These are phyloP conservation scores for Phanerodontia chrysosporium DNA, from an alignment of 768 basidiomycete species.

Conservation along the genomic window DNA sequence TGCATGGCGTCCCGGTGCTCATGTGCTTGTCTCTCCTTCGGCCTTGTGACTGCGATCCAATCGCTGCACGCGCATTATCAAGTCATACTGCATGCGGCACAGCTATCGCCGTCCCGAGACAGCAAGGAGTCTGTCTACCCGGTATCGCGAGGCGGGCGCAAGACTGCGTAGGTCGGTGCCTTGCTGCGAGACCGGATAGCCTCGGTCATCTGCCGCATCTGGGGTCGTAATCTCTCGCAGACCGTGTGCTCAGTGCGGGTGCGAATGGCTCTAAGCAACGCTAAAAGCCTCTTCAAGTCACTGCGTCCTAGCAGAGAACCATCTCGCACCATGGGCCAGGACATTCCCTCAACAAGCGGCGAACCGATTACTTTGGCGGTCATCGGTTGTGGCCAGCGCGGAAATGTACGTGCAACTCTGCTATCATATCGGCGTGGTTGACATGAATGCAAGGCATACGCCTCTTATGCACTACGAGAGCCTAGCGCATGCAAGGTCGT, in stretches of 20 bases:
- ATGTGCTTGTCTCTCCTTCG: neutral
- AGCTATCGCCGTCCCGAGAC: neutral
- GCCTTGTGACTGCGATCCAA: neutral
- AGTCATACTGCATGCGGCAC: neutral
- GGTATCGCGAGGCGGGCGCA: neutral
- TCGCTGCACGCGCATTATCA: neutral
- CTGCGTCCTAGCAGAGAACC: slow-evolving; percentile 1
- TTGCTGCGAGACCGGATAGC: neutral
- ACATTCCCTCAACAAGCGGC: slow-evolving; percentile 4
- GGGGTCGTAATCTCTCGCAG: neutral
- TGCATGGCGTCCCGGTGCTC: neutral
- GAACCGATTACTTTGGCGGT: slow-evolving; percentile 67
- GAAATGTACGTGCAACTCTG: slow-evolving; percentile 43
- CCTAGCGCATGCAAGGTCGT: slow-evolving; percentile 73
- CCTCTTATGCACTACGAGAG: slow-evolving; percentile 51
- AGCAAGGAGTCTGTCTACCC: neutral
- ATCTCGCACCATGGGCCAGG: slow-evolving; percentile 20
- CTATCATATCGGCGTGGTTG: neutral
- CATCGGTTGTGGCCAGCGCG: slow-evolving; percentile 82
- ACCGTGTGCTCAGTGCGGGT: neutral
- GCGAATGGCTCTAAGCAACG: slow-evolving; percentile 8
- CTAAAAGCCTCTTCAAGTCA: slow-evolving; percentile 17
- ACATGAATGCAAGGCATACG: slow-evolving; percentile 46
- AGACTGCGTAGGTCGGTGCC: neutral
- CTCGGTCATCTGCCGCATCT: neutral